Percentiles rank a stretch among this genome's conserved stretches.
These are phyloP conservation scores for Cynanchum wilfordii DNA, from an alignment of 257 asterid species.

Conservation along the genomic window DNA sequence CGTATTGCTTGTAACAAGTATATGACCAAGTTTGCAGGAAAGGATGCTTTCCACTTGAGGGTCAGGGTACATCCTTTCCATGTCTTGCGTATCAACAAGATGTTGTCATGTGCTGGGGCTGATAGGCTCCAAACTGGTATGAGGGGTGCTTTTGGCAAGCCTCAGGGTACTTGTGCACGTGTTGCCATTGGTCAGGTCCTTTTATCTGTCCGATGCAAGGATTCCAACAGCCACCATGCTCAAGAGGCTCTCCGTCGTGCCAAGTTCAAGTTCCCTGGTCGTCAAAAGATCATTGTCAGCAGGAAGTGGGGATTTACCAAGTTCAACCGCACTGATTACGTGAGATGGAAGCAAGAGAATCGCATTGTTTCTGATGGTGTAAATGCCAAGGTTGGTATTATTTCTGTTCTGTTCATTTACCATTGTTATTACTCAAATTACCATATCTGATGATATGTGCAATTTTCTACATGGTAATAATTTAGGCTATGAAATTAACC, in stretches of 20 bases:
- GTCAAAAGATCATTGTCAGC: constrained; percentile 89
- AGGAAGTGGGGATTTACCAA: constrained; percentile 91
- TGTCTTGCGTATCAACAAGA: constrained; percentile 78
- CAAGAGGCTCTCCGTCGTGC: constrained; percentile 93
- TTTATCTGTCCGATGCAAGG: constrained; percentile 83
- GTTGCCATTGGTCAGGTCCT: constrained; percentile 92
- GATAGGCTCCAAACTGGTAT: constrained; percentile 96
- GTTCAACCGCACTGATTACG: constrained; percentile 53
- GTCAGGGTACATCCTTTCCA: constrained; percentile 91
- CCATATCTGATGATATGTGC: background rate
- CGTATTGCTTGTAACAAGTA: constrained; percentile 92
- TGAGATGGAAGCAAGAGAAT: constrained; percentile 66
- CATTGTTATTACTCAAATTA: background rate
- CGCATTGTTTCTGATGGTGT: constrained; percentile 66
- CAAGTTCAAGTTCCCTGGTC: constrained; percentile 89
- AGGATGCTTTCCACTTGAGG: constrained; percentile 87
- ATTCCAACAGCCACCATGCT: constrained; percentile 59
- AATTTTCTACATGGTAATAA: background rate
- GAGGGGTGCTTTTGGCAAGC: constrained; percentile 94
- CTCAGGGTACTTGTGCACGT: constrained; percentile 84
- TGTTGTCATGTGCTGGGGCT: constrained; percentile 94
- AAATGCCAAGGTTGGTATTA: constrained; percentile 58
- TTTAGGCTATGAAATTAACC: background rate
- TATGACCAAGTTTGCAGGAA: constrained; percentile 90
- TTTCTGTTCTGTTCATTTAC: background rate